These are phyloP conservation scores for Aspergillus ustus DNA, from an alignment of 2,329 filamentous ascomycete genomes.

Conservation along the genomic window DNA sequence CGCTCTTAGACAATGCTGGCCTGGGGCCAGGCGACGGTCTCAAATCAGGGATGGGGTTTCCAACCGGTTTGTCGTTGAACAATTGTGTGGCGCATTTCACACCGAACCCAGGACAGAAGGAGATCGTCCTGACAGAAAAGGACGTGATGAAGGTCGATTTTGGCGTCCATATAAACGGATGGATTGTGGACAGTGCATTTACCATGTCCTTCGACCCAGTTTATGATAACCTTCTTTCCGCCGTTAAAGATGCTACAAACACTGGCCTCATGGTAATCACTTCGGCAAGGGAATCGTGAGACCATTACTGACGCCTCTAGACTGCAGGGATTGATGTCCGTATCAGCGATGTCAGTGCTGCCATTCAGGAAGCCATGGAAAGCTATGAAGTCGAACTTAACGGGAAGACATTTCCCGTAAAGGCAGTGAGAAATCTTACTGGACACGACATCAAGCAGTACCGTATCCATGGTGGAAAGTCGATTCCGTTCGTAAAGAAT, in stretches of 20 bases:
- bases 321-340: constrained; percentile 61
- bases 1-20: constrained; percentile 56
- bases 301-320: constrained; percentile 29
- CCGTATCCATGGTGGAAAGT: constrained; percentile 61
- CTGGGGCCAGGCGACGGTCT: constrained; percentile 57
- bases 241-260: constrained; percentile 54
- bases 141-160: constrained; percentile 87
- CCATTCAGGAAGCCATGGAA: constrained; percentile 66
- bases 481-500: constrained; percentile 60
- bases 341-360: constrained; percentile 60
- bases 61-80: constrained; percentile 60
- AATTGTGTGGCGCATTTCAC: constrained; percentile 61
- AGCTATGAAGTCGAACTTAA: constrained; percentile 63
- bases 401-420: constrained; percentile 58
- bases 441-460: constrained; percentile 61
- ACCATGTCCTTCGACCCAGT: constrained; percentile 75
- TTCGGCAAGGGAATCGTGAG: background rate
- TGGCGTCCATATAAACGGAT: constrained; percentile 78
- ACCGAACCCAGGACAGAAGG: constrained; percentile 65
- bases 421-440: constrained; percentile 59
- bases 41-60: constrained; percentile 60
- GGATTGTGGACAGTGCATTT: constrained; percentile 81
- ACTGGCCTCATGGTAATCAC: constrained; percentile 57
- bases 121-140: constrained; percentile 69
- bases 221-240: constrained; percentile 74